Evolutionary conservation across 768 basidiomycete species (phyloP).

Genomic region (Russula vinacea): DNA sequence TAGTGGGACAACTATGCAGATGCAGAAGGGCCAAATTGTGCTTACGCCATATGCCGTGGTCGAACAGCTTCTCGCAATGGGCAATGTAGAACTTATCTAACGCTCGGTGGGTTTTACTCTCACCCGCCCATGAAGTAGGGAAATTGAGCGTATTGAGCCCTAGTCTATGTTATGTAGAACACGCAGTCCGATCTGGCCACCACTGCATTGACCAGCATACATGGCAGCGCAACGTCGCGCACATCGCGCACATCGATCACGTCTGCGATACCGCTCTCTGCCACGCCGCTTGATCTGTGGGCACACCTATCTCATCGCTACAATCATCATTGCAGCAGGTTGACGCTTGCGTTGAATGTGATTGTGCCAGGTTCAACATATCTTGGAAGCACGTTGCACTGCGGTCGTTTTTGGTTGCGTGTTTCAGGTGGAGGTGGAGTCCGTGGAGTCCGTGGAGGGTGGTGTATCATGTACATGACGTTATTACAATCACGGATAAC

Average conservation of each 20-base stretch:
- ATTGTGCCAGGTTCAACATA: slow-evolving; percentile 82
- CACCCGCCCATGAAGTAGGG: background rate
- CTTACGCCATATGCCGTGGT: slow-evolving; percentile 73
- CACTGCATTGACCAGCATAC: slow-evolving; percentile 3
- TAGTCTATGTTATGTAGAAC: background rate
- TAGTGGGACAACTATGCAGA: slow-evolving; percentile 68
- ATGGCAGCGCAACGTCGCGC: background rate
- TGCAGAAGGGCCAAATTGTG: slow-evolving; percentile 80
- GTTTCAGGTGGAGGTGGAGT: slow-evolving; percentile 49
- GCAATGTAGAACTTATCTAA: slow-evolving; percentile 75
- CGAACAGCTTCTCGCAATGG: slow-evolving; percentile 66
- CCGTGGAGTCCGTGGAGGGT: no score
- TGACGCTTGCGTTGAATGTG: slow-evolving; percentile 64
- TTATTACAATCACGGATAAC: no score
- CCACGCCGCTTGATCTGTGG: slow-evolving; percentile 40
- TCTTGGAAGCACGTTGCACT: slow-evolving; percentile 62
- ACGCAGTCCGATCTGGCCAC: background rate
- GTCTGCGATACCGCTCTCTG: slow-evolving; percentile 35
- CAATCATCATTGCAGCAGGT: slow-evolving; percentile 50
- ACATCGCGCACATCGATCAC: no score
- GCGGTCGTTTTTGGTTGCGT: slow-evolving; percentile 71
- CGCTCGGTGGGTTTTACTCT: slow-evolving; percentile 23
- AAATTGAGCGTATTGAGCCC: background rate
- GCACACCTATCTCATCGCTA: slow-evolving; percentile 37
- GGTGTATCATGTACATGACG: no score